These are phyloP conservation scores for Crithidia fasciculata DNA, from an alignment of 208 protist species.

Conservation along the genomic window DNA sequence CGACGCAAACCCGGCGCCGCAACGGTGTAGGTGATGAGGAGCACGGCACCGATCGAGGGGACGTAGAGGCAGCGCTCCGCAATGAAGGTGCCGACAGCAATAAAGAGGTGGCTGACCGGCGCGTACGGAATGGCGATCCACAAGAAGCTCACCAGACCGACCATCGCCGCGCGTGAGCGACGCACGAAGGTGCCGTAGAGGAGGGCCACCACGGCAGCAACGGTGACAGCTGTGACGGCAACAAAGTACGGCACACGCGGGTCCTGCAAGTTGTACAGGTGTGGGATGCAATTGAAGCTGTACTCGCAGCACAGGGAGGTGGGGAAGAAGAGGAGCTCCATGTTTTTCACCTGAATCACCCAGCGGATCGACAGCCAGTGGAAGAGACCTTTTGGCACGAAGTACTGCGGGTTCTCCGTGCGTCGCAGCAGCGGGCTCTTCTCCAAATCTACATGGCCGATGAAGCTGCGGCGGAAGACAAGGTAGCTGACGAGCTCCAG, in stretches of 20 bases:
- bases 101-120: constrained; percentile 86
- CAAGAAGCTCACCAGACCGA: constrained; percentile 33
- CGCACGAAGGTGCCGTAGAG: constrained; percentile 28
- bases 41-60: constrained; percentile 42
- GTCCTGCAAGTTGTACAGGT: constrained; percentile 47
- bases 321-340: constrained; percentile 84
- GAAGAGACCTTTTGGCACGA: constrained; percentile 38
- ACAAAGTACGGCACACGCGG: constrained; percentile 39
- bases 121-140: constrained; percentile 82
- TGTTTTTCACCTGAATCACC: constrained; percentile 83
- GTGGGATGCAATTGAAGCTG: constrained; percentile 88
- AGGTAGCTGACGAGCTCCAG: constrained; percentile 53
- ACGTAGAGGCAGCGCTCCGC: constrained; percentile 90
- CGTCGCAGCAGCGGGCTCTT: constrained; percentile 61
- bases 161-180: constrained; percentile 20
- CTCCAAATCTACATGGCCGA: constrained; percentile 56
- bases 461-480: constrained; percentile 45
- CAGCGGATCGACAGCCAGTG: constrained; percentile 55
- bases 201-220: constrained; percentile 1
- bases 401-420: constrained; percentile 87
- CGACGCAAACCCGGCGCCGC: constrained; percentile 18
- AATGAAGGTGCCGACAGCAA: constrained; percentile 84
- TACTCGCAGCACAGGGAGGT: constrained; percentile 88
- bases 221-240: constrained; percentile 15
- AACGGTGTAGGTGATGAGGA: constrained; percentile 33